Percentiles rank a stretch among this genome's conserved stretches.
Evolutionary conservation across 2,329 filamentous ascomycete genomes (phyloP).

Genomic region (Boeremia exigua): DNA sequence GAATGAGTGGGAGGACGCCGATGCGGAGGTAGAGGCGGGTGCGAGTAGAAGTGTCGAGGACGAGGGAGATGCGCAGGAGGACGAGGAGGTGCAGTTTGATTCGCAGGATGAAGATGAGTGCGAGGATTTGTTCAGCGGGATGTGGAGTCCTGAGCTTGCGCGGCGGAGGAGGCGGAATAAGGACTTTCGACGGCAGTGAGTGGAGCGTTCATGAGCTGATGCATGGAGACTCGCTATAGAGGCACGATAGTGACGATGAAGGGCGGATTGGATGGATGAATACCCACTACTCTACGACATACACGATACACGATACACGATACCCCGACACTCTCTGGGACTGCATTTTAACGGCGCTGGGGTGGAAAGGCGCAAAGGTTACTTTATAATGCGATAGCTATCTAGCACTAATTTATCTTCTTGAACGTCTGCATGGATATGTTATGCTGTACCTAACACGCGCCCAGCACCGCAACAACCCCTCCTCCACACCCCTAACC

Average conservation of each 20-base stretch:
- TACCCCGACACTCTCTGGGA: not conserved
- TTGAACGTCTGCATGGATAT: too few species aligned
- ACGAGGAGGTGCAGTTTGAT: slow-evolving; percentile 63
- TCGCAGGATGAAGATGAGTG: slow-evolving; percentile 71
- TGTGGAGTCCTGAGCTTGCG: slow-evolving; percentile 65
- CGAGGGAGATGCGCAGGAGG: not conserved
- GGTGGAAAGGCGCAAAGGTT: not conserved
- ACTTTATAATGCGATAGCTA: not conserved
- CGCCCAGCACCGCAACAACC: not conserved
- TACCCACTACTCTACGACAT: not conserved
- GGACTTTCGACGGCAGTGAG: slow-evolving; percentile 2
- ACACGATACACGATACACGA: slow-evolving; percentile 4
- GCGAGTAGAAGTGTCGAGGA: slow-evolving; percentile 9
- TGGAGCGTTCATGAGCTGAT: too few species aligned
- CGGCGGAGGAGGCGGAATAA: slow-evolving; percentile 41
- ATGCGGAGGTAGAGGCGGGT: slow-evolving; percentile 9
- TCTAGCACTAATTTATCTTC: not conserved
- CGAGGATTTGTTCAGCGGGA: slow-evolving; percentile 67
- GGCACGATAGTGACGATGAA: too few species aligned
- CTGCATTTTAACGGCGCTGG: too few species aligned
- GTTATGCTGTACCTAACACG: not conserved
- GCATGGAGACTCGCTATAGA: too few species aligned
- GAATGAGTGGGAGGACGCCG: slow-evolving; percentile 58
- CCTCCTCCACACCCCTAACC: not conserved
- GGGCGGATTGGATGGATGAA: too few species aligned